Base-by-base conservation (phyloP, 2,329 filamentous ascomycete genomes). In the Bipolaris bicolor region DNA sequence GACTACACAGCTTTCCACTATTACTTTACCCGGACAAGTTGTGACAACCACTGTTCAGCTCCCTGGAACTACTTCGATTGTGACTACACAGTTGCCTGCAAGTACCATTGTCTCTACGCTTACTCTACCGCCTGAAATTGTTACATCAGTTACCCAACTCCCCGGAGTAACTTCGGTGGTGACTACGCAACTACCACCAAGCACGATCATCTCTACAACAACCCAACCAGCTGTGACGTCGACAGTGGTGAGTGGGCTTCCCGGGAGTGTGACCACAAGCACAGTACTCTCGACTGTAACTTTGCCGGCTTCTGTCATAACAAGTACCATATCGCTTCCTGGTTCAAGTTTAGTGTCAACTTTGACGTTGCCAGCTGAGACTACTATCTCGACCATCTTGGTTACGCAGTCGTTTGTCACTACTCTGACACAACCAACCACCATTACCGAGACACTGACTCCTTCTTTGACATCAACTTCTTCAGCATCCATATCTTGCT, bases 281-380 rank as follows among this genome's bases (percentile, higher is more conserved):
- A 68, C 64, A 1, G 55, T 68, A 10, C 24, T 69, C 2, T 66
- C 64, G 0, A 72, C 69, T 3, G 20, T 64, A 0, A 70, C 67
- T 9, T 22, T 62, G 13, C 49, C 62, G 5, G 62, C 49, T 3
- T 55, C 55, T 4, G 61, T 53, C 3, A 26, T 58, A 5, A 18
- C 53, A 29, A 63, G 37, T 29, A 61, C 58, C 4, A 16, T 64
- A 2, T 41, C 53, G 15, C 43, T 65, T 15, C 61, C 58, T 1
- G 60, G 47, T 20, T 52, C 61, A 1, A 65, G 50, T 4, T 45
- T 41, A 2, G 48, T 60, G 3, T 49, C 71, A 4, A 75, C 72
- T 3, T 64, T 68, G 7, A 62, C 65, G 2, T 49, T 75, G 16
- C 71, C 71, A 1, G 63, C 62, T 7, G 66, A 58, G 16, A 74